Base-by-base conservation (phyloP, 2,329 filamentous ascomycete genomes). In the Neonectria hederae region DNA sequence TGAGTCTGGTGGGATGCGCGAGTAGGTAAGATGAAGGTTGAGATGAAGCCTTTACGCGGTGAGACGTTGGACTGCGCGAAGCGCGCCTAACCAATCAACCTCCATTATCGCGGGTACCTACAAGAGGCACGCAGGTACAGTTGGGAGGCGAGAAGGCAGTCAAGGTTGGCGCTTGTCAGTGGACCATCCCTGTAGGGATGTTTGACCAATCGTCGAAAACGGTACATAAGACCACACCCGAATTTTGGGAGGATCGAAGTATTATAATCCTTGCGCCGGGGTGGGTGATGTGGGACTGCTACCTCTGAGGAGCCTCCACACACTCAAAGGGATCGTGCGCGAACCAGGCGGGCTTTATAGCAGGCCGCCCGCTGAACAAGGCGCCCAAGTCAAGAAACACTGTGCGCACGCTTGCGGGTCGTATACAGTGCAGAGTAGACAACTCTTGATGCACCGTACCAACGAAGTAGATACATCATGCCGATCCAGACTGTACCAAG, bases 1-100 rank as follows among this genome's bases (percentile, higher is more conserved):
- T 53, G 35, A 19, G 40, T 38, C 52, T 32, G 26, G 35, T 45
- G 61, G 54, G 56, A 35, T 38, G 48, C 35, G 30, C 49, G 17
- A 48, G 28, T 26, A 52, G 40, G 62, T 13, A 42, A 8, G 56
- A 46, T 53, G 26, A 40, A 59, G 45, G 46, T 59, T 46, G 21
- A 52, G 46, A 13, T 24, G 32, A 56, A 67, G 53, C 59, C 65
- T 73, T 64, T 70, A 68, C 69, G 66, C 65, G 64, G 63, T 53
- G 53, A 49, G 48, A 46, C 42, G 52, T 32, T 21, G 28, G 21
- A 49, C 22, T 54, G 53, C 60, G 54, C 60, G 54, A 26, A 45
- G 43, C 61, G 61, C 51, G 55, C 55, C 55, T 49, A 54, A 19
- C 61, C 61, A 63, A 63, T 63, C 61, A 63, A 63, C 54, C 40